Base-by-base conservation (phyloP, 2,329 filamentous ascomycete genomes). In the Hypoxylon sp. region DNA sequence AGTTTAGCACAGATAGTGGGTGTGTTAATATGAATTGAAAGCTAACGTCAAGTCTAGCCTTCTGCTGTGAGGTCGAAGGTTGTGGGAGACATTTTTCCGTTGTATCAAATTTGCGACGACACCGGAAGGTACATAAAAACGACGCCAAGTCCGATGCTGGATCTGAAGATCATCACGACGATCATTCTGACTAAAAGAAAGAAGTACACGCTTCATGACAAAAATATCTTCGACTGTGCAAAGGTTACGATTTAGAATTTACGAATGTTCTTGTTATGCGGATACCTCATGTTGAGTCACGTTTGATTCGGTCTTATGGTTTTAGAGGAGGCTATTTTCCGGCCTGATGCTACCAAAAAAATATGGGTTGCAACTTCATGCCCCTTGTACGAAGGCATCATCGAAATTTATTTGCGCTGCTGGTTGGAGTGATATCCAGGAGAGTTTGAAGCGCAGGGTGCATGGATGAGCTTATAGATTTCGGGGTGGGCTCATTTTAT, bases 21-120 rank as follows among this genome's bases (percentile, higher is more conserved):
- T 39, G 8, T 24, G 3, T 24, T 19, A 46, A 51, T 24, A 1
- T 3, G n/a, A 46, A 39, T 13, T n/a, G 13, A 48, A 55, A 47
- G 19, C 72, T 74, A 56, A 73, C 44, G 5, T 3, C 24, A 14
- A 17, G 9, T 57, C 70, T 77, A 98, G 94, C 96, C 72, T 98
- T 97, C 78, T 91, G 91, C 24, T 98, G 96, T 78, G 94, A 98
- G 76, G 93, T 97, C 62, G 94, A 97, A 78, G 94, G 94, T 52
- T 99, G 96, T 78, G 95, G 95, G 42, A 91, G 96, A 75, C 93
- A 97, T 77, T 98, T 99, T 81, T 98, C 95, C 0, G 96, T 98
- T 26, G 96, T 98, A 22, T 98, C 94, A 48, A 99, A 99, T 80
- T 85, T 98, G 62, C 91, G 96, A 72, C 88, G 96, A 76, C 96